These are phyloP conservation scores for Murraya paniculata DNA, from an alignment of 345 rosid genomes.

Conservation along the genomic window DNA sequence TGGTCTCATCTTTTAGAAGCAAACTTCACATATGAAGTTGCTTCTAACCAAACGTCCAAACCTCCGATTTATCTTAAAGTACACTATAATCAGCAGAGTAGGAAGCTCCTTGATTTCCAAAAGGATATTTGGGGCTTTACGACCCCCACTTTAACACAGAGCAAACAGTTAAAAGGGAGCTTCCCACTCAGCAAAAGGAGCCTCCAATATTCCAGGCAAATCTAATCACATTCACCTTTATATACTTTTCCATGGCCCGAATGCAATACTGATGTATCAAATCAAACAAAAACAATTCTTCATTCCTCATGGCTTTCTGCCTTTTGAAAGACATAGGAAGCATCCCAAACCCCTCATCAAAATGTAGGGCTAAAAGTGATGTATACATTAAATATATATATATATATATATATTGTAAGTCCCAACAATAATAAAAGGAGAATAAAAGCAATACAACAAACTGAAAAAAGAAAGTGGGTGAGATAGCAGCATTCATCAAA, in stretches of 20 bases:
- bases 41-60: neutral
- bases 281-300: constrained; percentile 42
- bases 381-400: neutral
- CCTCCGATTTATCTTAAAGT: neutral
- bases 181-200: constrained; percentile 31
- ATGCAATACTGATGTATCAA: constrained; percentile 33
- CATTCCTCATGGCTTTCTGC: constrained; percentile 49
- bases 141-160: constrained; percentile 12
- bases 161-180: constrained; percentile 25
- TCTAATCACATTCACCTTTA: constrained; percentile 30
- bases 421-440: constrained; percentile 19
- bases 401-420: neutral
- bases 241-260: constrained; percentile 35
- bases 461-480: neutral
- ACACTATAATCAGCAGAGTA: neutral
- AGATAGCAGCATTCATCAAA: constrained; percentile 22
- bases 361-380: constrained; percentile 33
- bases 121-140: neutral
- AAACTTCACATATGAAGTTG: neutral
- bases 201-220: constrained; percentile 35
- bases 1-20: neutral
- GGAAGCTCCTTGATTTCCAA: constrained; percentile 2
- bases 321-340: constrained; percentile 58
- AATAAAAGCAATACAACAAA: constrained; percentile 10
- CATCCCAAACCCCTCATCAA: constrained; percentile 44